phyloP scores from a whole-genome alignment of 2,329 filamentous ascomycete genomes.

The Scedosporium apiospermum region DNA sequence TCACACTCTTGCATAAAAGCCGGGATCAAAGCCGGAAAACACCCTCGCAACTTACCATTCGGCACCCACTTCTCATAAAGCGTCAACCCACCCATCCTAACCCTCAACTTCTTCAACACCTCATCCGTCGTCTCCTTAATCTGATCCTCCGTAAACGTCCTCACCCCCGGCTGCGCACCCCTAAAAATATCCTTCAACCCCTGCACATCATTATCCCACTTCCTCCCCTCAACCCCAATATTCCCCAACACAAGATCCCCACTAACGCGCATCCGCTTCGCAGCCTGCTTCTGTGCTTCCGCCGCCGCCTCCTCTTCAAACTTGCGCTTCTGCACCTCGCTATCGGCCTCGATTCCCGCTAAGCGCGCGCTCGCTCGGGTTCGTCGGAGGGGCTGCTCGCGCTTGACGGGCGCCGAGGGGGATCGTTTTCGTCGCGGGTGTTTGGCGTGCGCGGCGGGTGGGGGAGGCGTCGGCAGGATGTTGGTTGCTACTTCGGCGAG shows the following conservation, averaged over 20 bases:
- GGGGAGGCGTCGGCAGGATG: conserved; percentile 51
- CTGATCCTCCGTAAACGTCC: conserved; percentile 81
- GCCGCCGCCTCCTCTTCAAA: conserved; percentile 38
- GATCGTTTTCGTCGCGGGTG: conserved; percentile 16
- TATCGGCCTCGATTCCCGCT: conserved; percentile 42
- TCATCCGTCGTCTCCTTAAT: conserved; percentile 70
- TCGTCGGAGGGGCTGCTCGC: conserved; percentile 33
- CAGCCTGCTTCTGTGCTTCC: conserved; percentile 30
- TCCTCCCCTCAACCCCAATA: conserved; percentile 70
- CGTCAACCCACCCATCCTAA: conserved; percentile 66
- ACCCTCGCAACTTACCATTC: conserved; percentile 46
- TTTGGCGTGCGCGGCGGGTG: conserved; percentile 19
- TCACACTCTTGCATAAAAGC: not conserved
- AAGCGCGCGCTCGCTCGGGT: conserved; percentile 50
- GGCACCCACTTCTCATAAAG: conserved; percentile 80
- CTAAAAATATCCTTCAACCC: conserved; percentile 50
- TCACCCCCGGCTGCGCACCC: conserved; percentile 68
- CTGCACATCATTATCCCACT: conserved; percentile 59
- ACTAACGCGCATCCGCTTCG: conserved; percentile 47
- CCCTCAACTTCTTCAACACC: conserved; percentile 60
- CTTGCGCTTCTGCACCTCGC: conserved; percentile 38
- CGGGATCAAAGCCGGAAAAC: too few species aligned
- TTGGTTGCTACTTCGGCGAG: conserved; percentile 63
- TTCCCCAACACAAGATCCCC: conserved; percentile 63
- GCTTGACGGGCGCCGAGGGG: conserved; percentile 24